Percentiles rank a stretch among this genome's conserved stretches.
Conservation (phyloP, 2,329 filamentous ascomycete genomes). For the Phaeophleospora eucalypticola region DNA sequence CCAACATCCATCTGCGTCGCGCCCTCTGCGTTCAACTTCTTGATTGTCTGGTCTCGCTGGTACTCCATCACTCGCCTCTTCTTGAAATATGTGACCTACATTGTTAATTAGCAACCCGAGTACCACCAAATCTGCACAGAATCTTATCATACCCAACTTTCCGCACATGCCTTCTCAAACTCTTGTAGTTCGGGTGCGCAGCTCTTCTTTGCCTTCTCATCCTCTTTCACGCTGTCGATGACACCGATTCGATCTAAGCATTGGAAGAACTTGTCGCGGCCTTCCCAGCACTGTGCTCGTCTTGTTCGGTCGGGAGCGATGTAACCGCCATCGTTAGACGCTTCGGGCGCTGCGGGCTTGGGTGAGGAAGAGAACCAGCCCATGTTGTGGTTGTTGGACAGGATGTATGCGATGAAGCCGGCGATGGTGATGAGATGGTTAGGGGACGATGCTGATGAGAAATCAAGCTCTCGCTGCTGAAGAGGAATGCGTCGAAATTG, state of each 20-base stretch:
- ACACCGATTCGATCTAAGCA: constrained; percentile 82
- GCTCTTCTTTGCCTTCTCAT: constrained; percentile 49
- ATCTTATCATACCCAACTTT: constrained; percentile 67
- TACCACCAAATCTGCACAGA: no score
- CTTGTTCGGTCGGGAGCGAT: constrained; percentile 82
- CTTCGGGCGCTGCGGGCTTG: constrained; percentile 25
- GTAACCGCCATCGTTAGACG: constrained; percentile 54
- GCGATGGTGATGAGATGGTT: no score
- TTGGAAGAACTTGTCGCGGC: constrained; percentile 79
- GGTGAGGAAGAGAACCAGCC: constrained; percentile 34
- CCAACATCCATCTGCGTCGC: constrained; percentile 25
- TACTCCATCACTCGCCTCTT: constrained; percentile 90
- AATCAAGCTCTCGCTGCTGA: no score
- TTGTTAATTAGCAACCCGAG: neutral
- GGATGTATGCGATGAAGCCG: neutral
- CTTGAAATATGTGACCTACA: constrained; percentile 93
- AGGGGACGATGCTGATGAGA: no score
- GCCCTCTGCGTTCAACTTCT: constrained; percentile 57
- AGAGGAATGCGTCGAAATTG: neutral
- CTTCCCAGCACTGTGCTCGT: constrained; percentile 82
- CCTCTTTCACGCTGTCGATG: constrained; percentile 63
- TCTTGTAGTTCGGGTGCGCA: constrained; percentile 58
- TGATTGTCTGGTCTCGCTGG: constrained; percentile 75
- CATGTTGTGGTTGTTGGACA: constrained; percentile 22
- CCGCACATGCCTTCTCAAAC: constrained; percentile 83